Percentiles rank a stretch among this genome's conserved stretches.
Evolutionary conservation across 495 filamentous ascomycete genomes (phyloP).

Genomic region (Sabuloglossum arenarium): DNA sequence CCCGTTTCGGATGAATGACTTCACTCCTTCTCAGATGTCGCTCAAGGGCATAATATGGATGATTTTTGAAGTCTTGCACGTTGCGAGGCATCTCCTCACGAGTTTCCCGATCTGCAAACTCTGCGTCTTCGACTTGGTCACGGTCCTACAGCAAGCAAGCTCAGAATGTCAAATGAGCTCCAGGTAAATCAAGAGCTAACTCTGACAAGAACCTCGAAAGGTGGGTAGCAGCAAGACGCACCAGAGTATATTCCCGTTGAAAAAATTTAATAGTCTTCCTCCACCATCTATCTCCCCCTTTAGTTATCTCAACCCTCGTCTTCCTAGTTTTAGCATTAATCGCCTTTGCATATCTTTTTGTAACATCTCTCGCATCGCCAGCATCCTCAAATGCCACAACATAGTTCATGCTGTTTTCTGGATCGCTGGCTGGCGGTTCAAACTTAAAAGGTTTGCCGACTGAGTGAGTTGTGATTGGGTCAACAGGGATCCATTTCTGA

Average conservation of each 20-base stretch:
- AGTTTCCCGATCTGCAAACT: conserved; percentile 46
- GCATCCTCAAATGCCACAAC: conserved; percentile 72
- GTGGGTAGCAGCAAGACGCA: background rate
- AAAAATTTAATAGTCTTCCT: conserved; percentile 36
- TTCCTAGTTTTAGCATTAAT: conserved; percentile 79
- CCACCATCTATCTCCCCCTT: conserved; percentile 55
- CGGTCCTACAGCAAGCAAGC: conserved; percentile 25
- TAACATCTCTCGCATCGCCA: conserved; percentile 21
- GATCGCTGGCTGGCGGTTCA: conserved; percentile 60
- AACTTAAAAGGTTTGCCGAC: conserved; percentile 53
- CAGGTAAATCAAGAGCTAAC: background rate
- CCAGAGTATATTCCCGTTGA: conserved; percentile 26
- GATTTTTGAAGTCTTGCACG: conserved; percentile 78
- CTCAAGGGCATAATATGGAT: conserved; percentile 77
- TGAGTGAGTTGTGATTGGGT: conserved; percentile 61
- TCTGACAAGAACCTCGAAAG: background rate
- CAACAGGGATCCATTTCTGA: conserved; percentile 80
- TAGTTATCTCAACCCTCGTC: conserved; percentile 46
- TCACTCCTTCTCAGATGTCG: conserved; percentile 73
- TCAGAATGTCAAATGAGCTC: background rate
- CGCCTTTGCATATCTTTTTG: conserved; percentile 25
- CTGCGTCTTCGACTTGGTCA: conserved; percentile 63
- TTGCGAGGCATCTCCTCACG: conserved; percentile 78
- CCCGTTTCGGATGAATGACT: conserved; percentile 46
- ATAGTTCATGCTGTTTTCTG: conserved; percentile 56